Conservation (phyloP, 257 asterid genomes). For the Capsicum baccatum region DNA sequence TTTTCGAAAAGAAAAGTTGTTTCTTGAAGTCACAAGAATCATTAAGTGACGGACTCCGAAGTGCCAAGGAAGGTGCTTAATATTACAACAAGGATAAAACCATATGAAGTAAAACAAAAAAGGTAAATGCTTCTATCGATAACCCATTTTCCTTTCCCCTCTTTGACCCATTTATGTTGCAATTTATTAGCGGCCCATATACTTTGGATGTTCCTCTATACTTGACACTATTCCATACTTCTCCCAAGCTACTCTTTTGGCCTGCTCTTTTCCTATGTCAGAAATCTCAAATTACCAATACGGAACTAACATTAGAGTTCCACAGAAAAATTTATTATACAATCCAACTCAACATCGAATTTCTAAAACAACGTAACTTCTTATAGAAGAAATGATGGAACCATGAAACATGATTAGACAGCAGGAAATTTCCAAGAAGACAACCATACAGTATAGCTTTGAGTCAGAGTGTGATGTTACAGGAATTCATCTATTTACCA, state of each 20-base stretch:
- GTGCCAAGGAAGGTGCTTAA: constrained; percentile 6
- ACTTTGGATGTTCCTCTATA: too few relatives aligned
- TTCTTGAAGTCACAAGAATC: background rate
- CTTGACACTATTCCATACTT: background rate
- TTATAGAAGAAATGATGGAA: background rate
- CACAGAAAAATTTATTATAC: background rate
- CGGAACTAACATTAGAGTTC: background rate
- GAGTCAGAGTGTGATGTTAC: constrained; percentile 6
- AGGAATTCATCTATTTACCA: constrained; percentile 27
- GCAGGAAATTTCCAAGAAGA: background rate
- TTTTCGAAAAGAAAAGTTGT: background rate
- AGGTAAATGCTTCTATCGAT: background rate
- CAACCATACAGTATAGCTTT: constrained; percentile 14
- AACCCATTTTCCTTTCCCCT: background rate
- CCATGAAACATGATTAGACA: background rate
- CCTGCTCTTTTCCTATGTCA: background rate
- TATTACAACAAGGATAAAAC: constrained; percentile 6
- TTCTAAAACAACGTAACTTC: constrained; percentile 7
- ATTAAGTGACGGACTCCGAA: background rate
- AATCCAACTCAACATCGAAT: background rate
- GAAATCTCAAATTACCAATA: background rate
- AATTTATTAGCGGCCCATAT: background rate
- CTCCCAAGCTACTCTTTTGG: background rate
- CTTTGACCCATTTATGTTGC: background rate
- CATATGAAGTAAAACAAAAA: background rate